Conservation (phyloP, 1,139 yeast species). For the Sugiyamaella grinbergsii region DNA sequence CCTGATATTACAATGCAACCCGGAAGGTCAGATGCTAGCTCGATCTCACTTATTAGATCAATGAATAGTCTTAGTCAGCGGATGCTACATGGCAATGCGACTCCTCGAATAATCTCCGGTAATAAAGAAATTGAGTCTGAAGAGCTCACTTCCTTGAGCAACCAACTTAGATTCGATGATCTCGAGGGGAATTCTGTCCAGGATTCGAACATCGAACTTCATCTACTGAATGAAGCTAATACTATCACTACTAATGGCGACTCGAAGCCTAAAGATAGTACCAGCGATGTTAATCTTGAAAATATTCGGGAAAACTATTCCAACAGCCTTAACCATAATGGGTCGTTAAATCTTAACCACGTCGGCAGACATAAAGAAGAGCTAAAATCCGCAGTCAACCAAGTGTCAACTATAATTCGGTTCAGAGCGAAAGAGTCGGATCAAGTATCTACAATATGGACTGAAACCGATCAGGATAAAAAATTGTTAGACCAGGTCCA, state of each 20-base stretch:
- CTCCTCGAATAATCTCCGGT: conserved; percentile 18
- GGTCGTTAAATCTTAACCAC: conserved; percentile 27
- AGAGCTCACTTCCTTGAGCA: conserved; percentile 44
- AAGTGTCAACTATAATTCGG: conserved; percentile 30
- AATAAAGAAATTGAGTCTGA: conserved; percentile 22
- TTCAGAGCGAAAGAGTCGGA: conserved; percentile 32
- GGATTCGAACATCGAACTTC: conserved; percentile 57
- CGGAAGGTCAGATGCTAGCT: conserved; percentile 57
- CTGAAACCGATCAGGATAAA: conserved; percentile 29
- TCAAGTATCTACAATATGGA: conserved; percentile 13
- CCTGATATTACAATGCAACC: conserved; percentile 89
- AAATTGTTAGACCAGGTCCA: conserved; percentile 35
- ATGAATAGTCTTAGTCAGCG: conserved; percentile 87
- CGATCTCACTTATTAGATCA: conserved; percentile 74
- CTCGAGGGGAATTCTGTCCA: conserved; percentile 54
- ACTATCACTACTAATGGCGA: neutral
- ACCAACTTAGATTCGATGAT: conserved; percentile 64
- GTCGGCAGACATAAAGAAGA: conserved; percentile 29
- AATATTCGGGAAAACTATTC: neutral
- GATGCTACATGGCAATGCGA: conserved; percentile 62
- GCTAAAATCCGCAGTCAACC: conserved; percentile 31
- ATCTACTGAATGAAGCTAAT: conserved; percentile 40
- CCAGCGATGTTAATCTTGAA: neutral
- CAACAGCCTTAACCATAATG: neutral
- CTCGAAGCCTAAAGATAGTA: conserved; percentile 32